These are phyloP conservation scores for Cicer yamashitae DNA, from an alignment of 306 rosid species.

Conservation along the genomic window DNA sequence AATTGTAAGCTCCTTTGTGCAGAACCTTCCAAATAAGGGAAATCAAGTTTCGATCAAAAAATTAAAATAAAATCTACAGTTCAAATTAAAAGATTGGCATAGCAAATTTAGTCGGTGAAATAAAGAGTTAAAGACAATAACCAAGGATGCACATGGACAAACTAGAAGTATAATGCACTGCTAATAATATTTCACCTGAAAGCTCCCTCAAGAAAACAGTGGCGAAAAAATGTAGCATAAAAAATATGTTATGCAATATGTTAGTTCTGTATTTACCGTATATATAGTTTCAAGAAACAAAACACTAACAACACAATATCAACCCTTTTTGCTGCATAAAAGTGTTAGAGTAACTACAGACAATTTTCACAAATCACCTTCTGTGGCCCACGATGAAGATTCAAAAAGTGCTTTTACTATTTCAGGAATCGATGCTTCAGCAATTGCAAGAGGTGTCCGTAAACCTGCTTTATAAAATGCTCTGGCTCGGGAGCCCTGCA, in stretches of 20 bases:
- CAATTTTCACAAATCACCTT: conserved; percentile 61
- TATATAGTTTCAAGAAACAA: conserved; percentile 35
- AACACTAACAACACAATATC: conserved; percentile 25
- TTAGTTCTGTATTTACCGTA: conserved; percentile 24
- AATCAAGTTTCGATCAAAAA: conserved; percentile 43
- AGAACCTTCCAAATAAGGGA: conserved; percentile 60
- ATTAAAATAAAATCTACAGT: conserved; percentile 35
- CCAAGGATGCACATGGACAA: conserved; percentile 28
- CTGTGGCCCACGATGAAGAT: conserved; percentile 82
- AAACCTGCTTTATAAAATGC: conserved; percentile 95
- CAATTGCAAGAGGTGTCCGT: conserved; percentile 90
- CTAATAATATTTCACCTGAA: conserved; percentile 35
- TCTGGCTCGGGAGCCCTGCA: conserved; percentile 97
- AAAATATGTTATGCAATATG: conserved; percentile 31
- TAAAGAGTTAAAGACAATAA: not conserved
- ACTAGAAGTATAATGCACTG: conserved; percentile 31
- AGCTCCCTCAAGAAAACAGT: conserved; percentile 11
- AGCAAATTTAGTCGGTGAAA: conserved; percentile 37
- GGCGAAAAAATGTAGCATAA: conserved; percentile 29
- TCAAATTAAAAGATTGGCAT: not conserved
- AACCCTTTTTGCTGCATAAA: not conserved
- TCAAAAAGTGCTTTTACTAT: conserved; percentile 87
- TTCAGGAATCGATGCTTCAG: conserved; percentile 90
- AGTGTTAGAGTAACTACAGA: conserved; percentile 19
- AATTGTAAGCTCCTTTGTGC: conserved; percentile 75